A percentile compares a stretch with the other conserved stretches of the same genome.
These are phyloP conservation scores for Parmelia sp. DNA, from an alignment of 495 filamentous ascomycete genomes.

Conservation along the genomic window DNA sequence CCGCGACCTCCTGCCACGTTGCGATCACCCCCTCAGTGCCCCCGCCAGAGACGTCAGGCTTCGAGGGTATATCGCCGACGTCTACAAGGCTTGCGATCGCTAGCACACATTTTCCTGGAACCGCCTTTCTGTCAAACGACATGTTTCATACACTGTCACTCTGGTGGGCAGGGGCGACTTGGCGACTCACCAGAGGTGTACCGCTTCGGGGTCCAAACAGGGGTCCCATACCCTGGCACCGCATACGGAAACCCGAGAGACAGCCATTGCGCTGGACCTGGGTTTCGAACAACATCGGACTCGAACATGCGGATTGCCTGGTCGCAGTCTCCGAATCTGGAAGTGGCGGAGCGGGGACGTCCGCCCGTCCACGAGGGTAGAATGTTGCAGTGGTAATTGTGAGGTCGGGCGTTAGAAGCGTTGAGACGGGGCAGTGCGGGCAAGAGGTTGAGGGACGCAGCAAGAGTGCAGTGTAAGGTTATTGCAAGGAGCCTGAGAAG, in stretches of 20 bases:
- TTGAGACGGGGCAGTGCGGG: neutral
- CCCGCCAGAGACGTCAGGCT: neutral
- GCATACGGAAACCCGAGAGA: neutral
- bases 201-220: neutral
- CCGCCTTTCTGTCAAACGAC: neutral
- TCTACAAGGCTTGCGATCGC: neutral
- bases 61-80: neutral
- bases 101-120: neutral
- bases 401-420: neutral
- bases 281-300: neutral
- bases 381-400: neutral
- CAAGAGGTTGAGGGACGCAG: neutral
- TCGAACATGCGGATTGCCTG: neutral
- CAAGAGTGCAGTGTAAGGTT: neutral
- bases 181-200: neutral
- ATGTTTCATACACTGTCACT: neutral
- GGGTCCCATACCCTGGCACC: neutral
- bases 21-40: neutral
- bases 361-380: neutral
- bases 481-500: neutral
- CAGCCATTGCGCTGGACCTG: neutral
- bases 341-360: neutral
- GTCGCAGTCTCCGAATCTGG: neutral
- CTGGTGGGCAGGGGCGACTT: too few species aligned
- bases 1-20: neutral